Evolutionary conservation across 1,284 basidiomycete genomes (phyloP).

Genomic region (Rhodotorula sp.): DNA sequence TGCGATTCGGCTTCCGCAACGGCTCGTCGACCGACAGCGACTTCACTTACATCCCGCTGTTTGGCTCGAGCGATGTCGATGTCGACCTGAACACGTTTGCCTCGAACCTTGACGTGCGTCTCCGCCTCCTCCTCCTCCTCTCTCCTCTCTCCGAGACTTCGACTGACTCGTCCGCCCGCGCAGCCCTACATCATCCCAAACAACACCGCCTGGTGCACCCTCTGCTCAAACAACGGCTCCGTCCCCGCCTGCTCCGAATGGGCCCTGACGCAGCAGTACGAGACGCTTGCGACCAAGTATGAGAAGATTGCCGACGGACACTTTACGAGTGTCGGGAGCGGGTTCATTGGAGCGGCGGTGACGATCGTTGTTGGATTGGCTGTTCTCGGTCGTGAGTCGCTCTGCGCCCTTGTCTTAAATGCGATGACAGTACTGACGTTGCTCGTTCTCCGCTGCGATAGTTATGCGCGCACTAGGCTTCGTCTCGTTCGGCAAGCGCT

Average conservation of each 20-base stretch:
- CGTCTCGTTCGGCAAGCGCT: constrained; percentile 19
- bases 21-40: constrained; percentile 57
- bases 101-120: constrained; percentile 59
- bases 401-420: background rate
- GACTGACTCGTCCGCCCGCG: background rate
- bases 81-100: constrained; percentile 75
- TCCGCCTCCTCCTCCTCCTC: too few relatives aligned
- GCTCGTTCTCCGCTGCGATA: background rate
- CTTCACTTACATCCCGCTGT: constrained; percentile 42
- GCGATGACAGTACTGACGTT: background rate
- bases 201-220: constrained; percentile 33
- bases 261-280: constrained; percentile 13
- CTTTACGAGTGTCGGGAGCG: constrained; percentile 30
- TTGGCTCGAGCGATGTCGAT: constrained; percentile 54
- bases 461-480: constrained; percentile 16
- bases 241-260: constrained; percentile 7
- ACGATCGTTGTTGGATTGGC: constrained; percentile 20
- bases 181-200: constrained; percentile 20
- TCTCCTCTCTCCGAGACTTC: background rate
- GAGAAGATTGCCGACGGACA: constrained; percentile 7
- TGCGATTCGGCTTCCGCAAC: constrained; percentile 58
- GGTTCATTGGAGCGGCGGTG: constrained; percentile 37
- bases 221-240: constrained; percentile 21
- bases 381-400: constrained; percentile 17
- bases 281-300: constrained; percentile 16